phyloP scores from a whole-genome alignment of 306 rosid species.

The Carpinus viminea region DNA sequence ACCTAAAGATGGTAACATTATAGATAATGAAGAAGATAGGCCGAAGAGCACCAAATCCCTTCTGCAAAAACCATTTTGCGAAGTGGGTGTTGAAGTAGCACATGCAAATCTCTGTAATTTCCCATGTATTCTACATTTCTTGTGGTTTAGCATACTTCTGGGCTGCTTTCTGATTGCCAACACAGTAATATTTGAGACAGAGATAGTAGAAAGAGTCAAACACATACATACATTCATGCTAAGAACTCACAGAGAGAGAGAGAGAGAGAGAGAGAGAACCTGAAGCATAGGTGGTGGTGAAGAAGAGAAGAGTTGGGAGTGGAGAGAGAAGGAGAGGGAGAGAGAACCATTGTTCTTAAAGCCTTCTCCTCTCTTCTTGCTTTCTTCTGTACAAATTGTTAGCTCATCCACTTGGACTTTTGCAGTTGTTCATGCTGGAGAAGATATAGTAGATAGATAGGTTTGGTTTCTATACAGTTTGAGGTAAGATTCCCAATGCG shows the following conservation, averaged over 20 bases:
- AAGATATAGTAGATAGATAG: neutral
- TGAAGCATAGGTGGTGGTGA: constrained; percentile 39
- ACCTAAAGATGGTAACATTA: constrained; percentile 53
- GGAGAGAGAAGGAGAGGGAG: constrained; percentile 46
- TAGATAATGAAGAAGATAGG: constrained; percentile 50
- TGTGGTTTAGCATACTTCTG: constrained; percentile 33
- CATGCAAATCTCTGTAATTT: constrained; percentile 29
- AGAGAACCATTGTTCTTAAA: constrained; percentile 49
- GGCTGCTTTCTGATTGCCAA: constrained; percentile 36
- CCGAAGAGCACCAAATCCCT: constrained; percentile 68
- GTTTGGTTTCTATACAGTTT: neutral
- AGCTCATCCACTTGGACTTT: constrained; percentile 37
- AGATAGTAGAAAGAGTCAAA: neutral
- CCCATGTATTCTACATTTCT: constrained; percentile 26
- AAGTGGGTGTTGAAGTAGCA: constrained; percentile 44
- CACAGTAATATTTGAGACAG: neutral
- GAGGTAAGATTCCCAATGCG: neutral
- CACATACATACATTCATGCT: neutral
- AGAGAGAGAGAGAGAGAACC: constrained; percentile 32
- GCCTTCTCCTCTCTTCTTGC: constrained; percentile 5
- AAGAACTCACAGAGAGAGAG: neutral
- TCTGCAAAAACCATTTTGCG: constrained; percentile 45
- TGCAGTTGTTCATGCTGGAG: neutral
- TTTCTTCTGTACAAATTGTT: neutral
- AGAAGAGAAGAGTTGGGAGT: constrained; percentile 34